These are phyloP conservation scores for Exophiala sp. DNA, from an alignment of 2,329 filamentous ascomycete genomes.

Conservation along the genomic window DNA sequence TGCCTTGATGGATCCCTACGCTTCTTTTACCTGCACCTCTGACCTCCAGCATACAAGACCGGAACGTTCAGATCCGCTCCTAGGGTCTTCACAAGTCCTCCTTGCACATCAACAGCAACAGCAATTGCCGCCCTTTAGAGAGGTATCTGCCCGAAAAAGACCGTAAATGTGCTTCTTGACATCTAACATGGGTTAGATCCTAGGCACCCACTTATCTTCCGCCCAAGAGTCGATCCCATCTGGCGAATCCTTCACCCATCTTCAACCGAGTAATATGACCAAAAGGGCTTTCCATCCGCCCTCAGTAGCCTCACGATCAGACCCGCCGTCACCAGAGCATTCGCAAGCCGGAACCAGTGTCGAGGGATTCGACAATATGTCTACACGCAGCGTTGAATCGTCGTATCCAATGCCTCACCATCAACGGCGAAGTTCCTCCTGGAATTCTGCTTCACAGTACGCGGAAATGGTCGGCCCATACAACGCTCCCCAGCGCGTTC, in stretches of 20 bases:
- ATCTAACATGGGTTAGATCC: neutral
- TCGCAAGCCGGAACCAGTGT: slow-evolving; percentile 14
- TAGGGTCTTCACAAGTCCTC: slow-evolving; percentile 3
- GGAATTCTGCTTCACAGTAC: slow-evolving; percentile 15
- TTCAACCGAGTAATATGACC: slow-evolving; percentile 10
- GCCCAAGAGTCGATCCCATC: neutral
- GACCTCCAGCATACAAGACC: slow-evolving; percentile 14
- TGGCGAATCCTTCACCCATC: neutral
- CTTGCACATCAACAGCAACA: slow-evolving; percentile 8
- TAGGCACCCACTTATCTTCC: slow-evolving; percentile 2
- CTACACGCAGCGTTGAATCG: slow-evolving; percentile 17
- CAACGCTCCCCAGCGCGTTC: slow-evolving; percentile 8
- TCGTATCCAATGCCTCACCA: slow-evolving; percentile 10
- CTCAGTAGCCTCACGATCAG: slow-evolving; percentile 12
- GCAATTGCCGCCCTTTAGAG: slow-evolving; percentile 20
- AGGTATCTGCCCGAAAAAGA: slow-evolving; percentile 5
- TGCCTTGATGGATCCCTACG: slow-evolving; percentile 21
- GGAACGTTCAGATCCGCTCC: slow-evolving; percentile 3
- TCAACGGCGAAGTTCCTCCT: slow-evolving; percentile 20
- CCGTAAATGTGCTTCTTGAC: neutral
- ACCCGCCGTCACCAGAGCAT: slow-evolving; percentile 16
- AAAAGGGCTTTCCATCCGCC: slow-evolving; percentile 14
- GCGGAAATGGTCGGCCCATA: slow-evolving; percentile 14
- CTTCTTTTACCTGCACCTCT: slow-evolving; percentile 16
- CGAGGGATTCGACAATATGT: slow-evolving; percentile 20